These are phyloP conservation scores for Capronia coronata DNA, from an alignment of 2,329 filamentous ascomycete species.

Conservation along the genomic window DNA sequence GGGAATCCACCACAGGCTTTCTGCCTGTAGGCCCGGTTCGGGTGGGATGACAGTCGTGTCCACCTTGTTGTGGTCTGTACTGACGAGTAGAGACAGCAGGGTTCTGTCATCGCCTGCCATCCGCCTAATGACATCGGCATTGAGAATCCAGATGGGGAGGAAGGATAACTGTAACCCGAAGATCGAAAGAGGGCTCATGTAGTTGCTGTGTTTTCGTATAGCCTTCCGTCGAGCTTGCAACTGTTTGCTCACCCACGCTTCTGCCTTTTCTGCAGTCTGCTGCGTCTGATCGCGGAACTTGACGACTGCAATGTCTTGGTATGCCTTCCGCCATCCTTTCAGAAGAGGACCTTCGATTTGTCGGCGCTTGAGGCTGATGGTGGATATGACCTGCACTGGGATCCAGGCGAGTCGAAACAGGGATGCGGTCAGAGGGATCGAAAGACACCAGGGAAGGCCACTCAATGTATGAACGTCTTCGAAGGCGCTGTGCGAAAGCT, in stretches of 20 bases:
- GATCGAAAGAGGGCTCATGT: conserved; percentile 1
- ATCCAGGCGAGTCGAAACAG: conserved; percentile 46
- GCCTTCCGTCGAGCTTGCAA: conserved; percentile 12
- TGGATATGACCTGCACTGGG: conserved; percentile 42
- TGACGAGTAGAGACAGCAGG: conserved; percentile 14
- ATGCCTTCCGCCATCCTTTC: conserved; percentile 33
- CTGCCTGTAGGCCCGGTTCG: conserved; percentile 48
- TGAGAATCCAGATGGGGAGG: conserved; percentile 20
- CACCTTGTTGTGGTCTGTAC: conserved; percentile 9
- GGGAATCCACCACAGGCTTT: conserved; percentile 57
- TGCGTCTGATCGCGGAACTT: conserved; percentile 8
- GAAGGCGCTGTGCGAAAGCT: conserved; percentile 15
- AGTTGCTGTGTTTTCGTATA: conserved; percentile 26
- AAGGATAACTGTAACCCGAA: conserved; percentile 15
- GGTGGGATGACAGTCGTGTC: conserved; percentile 30
- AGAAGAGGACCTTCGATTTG: conserved; percentile 39
- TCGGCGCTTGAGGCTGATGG: conserved; percentile 37
- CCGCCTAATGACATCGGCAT: conserved; percentile 17
- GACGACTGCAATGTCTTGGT: conserved; percentile 22
- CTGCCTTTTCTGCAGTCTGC: conserved; percentile 8
- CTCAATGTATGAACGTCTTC: conserved; percentile 43
- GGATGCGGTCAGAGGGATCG: conserved; percentile 51
- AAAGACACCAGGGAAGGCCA: conserved; percentile 49
- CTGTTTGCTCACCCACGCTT: conserved; percentile 17
- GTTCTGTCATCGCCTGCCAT: conserved; percentile 20